Percentiles rank a stretch among this genome's conserved stretches.
Evolutionary conservation across 2,329 filamentous ascomycete species (phyloP).

Genomic region (Epichloe amarillans): DNA sequence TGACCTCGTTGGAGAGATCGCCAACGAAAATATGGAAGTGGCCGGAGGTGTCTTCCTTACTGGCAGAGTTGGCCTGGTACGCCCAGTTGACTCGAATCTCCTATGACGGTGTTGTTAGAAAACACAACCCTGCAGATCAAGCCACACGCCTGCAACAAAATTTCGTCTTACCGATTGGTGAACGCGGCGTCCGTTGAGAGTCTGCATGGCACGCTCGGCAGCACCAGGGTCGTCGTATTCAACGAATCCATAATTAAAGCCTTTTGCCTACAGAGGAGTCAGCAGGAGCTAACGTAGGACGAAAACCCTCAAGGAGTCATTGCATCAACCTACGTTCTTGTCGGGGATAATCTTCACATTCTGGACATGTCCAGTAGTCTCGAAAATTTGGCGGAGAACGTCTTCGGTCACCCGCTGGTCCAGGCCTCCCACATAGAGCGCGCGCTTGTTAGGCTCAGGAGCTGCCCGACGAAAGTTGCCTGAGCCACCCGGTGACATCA

Average conservation of each 20-base stretch:
- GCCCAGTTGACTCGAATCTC: constrained; percentile 99
- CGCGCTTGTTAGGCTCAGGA: constrained; percentile 96
- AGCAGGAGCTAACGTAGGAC: constrained; percentile 1
- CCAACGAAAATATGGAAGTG: constrained; percentile 99
- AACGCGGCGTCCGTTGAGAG: constrained; percentile 85
- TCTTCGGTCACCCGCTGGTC: constrained; percentile 94
- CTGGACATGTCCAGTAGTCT: constrained; percentile 95
- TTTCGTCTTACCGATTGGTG: constrained; percentile 64
- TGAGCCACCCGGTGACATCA: constrained; percentile 76
- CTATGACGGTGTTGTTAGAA: constrained; percentile 30
- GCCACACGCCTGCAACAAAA: not conserved
- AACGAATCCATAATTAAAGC: constrained; percentile 97
- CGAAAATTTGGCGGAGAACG: constrained; percentile 92
- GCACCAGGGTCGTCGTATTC: constrained; percentile 97
- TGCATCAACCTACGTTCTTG: constrained; percentile 76
- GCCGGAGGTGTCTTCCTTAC: constrained; percentile 94
- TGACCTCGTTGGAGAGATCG: constrained; percentile 95
- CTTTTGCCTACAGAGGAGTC: constrained; percentile 58
- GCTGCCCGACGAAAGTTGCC: constrained; percentile 80
- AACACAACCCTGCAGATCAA: not conserved
- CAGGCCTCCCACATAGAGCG: constrained; percentile 87
- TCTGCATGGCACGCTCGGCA: constrained; percentile 94
- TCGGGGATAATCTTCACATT: constrained; percentile 99
- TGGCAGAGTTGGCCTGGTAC: constrained; percentile 87
- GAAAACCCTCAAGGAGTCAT: constrained; percentile 6